Conservation (phyloP, 768 basidiomycete species). For the Hericium rajendrae region DNA sequence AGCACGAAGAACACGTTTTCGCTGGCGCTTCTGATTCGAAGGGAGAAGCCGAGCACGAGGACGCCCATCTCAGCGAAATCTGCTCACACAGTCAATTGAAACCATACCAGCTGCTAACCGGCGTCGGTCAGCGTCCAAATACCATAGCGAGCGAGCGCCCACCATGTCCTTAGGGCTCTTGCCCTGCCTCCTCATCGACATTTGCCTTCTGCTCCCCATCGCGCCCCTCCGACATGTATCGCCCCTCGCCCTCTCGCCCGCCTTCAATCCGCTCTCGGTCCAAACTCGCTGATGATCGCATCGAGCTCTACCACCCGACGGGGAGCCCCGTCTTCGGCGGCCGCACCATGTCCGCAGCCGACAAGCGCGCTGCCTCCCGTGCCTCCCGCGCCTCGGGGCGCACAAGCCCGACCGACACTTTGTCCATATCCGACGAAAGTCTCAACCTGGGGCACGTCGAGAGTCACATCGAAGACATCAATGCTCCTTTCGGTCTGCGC, state of each 20-base stretch:
- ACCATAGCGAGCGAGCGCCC: background rate
- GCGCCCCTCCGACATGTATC: background rate
- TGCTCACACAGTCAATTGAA: no score
- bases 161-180: background rate
- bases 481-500: background rate
- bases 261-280: background rate
- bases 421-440: background rate
- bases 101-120: background rate
- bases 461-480: background rate
- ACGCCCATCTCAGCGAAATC: no score
- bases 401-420: background rate
- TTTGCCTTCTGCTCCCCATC: background rate
- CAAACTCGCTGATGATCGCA: background rate
- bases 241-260: background rate
- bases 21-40: no score
- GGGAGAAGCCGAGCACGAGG: no score
- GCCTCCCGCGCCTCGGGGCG: background rate
- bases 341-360: background rate
- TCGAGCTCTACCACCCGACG: background rate
- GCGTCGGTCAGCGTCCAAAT: background rate
- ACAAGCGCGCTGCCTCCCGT: background rate
- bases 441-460: background rate
- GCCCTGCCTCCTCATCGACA: background rate
- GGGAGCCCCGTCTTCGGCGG: background rate
- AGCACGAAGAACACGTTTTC: no score